phyloP scores from a whole-genome alignment of 2,329 filamentous ascomycete species.

The Blastomyces emzantsi region DNA sequence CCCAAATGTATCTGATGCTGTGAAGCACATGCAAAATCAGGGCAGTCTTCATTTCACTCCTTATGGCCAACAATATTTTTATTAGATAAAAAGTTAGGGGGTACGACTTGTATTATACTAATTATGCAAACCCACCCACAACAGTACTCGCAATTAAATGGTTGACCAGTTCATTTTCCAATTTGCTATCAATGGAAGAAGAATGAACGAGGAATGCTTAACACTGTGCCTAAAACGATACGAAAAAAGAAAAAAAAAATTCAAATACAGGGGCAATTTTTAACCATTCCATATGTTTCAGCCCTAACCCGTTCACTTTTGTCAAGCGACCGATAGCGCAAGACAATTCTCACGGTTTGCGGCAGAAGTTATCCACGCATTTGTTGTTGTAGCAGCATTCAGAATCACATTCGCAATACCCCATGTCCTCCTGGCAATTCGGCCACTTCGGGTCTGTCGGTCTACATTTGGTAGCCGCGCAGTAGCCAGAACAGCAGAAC shows the following conservation, averaged over 20 bases:
- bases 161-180: not conserved
- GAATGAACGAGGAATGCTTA: not conserved
- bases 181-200: not conserved
- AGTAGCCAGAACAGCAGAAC: conserved; percentile 6
- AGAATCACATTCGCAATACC: conserved; percentile 1
- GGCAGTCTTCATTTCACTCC: not conserved
- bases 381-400: conserved; percentile 8
- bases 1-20: not conserved
- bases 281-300: not conserved
- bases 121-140: not conserved
- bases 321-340: not conserved
- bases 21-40: not conserved
- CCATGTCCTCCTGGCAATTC: conserved; percentile 3
- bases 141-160: not conserved
- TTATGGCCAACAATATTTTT: not conserved
- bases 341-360: not conserved
- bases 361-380: conserved; percentile 1
- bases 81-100: not conserved
- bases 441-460: conserved; percentile 8
- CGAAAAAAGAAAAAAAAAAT: not conserved
- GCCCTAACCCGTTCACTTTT: not conserved
- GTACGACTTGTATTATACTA: not conserved
- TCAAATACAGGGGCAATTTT: not conserved
- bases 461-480: conserved; percentile 8
- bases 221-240: not conserved